Percentiles rank a stretch among this genome's conserved stretches.
phyloP scores from a whole-genome alignment of 140 eudicot species.

The Anethum foeniculum region DNA sequence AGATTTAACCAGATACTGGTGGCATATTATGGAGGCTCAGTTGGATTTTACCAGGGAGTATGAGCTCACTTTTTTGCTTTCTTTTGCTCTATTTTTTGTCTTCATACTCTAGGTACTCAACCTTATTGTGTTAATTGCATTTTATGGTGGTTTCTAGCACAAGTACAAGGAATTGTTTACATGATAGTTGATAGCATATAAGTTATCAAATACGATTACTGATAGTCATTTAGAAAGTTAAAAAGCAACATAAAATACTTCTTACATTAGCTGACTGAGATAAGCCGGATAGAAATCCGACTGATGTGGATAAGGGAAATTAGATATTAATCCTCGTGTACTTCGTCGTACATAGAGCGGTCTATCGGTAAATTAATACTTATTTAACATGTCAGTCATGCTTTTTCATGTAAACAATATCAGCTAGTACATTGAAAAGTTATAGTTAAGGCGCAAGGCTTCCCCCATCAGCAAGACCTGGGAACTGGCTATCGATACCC shows the following conservation, averaged over 20 bases:
- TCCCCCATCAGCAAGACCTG: neutral
- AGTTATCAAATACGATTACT: neutral
- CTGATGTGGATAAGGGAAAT: neutral
- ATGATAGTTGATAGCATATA: neutral
- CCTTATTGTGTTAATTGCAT: neutral
- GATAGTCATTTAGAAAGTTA: neutral
- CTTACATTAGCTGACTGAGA: neutral
- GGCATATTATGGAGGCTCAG: slow-evolving; percentile 56
- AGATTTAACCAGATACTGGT: slow-evolving; percentile 48
- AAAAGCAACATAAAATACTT: neutral
- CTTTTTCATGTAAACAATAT: too few relatives aligned
- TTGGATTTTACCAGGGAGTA: slow-evolving; percentile 96
- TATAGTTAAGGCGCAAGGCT: neutral
- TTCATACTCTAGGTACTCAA: neutral
- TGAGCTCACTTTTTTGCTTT: slow-evolving; percentile 5
- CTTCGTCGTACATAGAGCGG: too few relatives aligned
- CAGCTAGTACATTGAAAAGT: too few relatives aligned
- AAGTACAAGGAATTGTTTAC: neutral
- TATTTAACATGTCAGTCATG: too few relatives aligned
- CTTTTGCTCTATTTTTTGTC: neutral
- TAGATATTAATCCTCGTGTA: too few relatives aligned
- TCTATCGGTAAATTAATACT: too few relatives aligned
- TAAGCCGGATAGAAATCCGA: neutral
- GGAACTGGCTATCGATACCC: neutral
- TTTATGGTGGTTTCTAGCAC: neutral